Percentiles rank a stretch among this genome's conserved stretches.
Conservation (phyloP, 305 asterid species). For the Lippia alba region DNA sequence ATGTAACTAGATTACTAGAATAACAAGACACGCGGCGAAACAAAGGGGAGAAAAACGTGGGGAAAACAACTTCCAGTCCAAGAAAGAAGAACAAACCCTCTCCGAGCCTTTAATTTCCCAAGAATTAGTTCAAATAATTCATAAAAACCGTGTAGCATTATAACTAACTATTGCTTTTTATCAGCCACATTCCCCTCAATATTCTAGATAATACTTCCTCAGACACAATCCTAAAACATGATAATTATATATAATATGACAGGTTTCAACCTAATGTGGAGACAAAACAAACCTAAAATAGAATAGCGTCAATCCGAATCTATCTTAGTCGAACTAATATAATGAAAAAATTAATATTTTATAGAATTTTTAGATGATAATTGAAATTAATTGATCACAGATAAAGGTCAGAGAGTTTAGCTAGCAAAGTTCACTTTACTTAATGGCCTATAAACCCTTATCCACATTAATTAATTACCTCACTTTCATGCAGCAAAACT, state of each 20-base stretch:
- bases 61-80: constrained; percentile 28
- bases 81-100: constrained; percentile 24
- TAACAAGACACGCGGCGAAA: constrained; percentile 9
- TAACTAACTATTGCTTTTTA: constrained; percentile 25
- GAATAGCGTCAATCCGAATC: too few species aligned
- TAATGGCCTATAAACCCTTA: constrained; percentile 24
- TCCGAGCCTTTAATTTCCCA: constrained; percentile 1
- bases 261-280: too few species aligned
- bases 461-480: constrained; percentile 30
- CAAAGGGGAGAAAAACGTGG: neutral
- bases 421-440: constrained; percentile 25
- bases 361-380: neutral
- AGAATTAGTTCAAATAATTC: constrained; percentile 6
- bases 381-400: constrained; percentile 9
- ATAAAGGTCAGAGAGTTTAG: constrained; percentile 32
- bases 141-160: constrained; percentile 19
- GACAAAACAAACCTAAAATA: too few species aligned
- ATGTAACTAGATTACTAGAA: neutral
- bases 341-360: too few species aligned
- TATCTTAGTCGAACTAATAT: too few species aligned
- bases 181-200: constrained; percentile 10
- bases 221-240: constrained; percentile 14
- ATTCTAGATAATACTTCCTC: neutral
- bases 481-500: constrained; percentile 37
- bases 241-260: neutral